Conservation (phyloP, 2,329 filamentous ascomycete species). For the Parasarocladium wereldwijsianum region DNA sequence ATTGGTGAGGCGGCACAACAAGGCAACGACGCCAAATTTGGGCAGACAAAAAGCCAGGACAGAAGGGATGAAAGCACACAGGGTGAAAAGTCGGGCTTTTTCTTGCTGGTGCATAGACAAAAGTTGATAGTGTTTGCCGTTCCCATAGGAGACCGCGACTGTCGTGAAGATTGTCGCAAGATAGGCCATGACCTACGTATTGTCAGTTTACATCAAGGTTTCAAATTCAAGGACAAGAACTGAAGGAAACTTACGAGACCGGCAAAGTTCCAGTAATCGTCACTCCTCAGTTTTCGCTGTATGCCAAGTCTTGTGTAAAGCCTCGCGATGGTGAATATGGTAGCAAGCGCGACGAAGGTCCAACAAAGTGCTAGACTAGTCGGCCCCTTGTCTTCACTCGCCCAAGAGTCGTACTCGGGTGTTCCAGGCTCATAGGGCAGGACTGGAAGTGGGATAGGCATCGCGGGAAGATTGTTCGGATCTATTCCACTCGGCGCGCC, state of each 20-base stretch:
- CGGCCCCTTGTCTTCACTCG: conserved; percentile 9
- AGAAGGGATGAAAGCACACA: conserved; percentile 8
- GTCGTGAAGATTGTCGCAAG: conserved; percentile 9
- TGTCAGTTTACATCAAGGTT: conserved; percentile 2
- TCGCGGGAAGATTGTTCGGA: no score
- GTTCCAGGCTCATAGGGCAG: conserved; percentile 4
- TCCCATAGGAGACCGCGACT: conserved; percentile 9
- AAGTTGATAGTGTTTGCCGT: conserved; percentile 9
- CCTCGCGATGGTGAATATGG: conserved; percentile 7
- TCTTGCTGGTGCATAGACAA: conserved; percentile 6
- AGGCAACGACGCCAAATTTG: conserved; percentile 13
- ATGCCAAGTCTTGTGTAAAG: conserved; percentile 7
- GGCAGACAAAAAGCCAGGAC: conserved; percentile 13
- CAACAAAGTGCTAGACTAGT: conserved; percentile 8
- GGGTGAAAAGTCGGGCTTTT: background rate
- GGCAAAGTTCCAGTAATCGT: conserved; percentile 9
- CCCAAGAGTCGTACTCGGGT: conserved; percentile 5
- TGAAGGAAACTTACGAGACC: conserved; percentile 1
- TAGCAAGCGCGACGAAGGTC: conserved; percentile 7
- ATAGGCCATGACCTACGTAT: conserved; percentile 6
- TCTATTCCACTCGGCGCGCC: no score
- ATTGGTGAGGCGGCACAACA: conserved; percentile 8
- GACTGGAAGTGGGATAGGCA: background rate
- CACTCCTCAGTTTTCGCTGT: conserved; percentile 6
- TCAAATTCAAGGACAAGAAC: background rate